Evolutionary conservation across 331 rosid genomes (phyloP), one percentile per base, ranked within the genome.

Genomic region (Rhamnella rubrinervis): DNA sequence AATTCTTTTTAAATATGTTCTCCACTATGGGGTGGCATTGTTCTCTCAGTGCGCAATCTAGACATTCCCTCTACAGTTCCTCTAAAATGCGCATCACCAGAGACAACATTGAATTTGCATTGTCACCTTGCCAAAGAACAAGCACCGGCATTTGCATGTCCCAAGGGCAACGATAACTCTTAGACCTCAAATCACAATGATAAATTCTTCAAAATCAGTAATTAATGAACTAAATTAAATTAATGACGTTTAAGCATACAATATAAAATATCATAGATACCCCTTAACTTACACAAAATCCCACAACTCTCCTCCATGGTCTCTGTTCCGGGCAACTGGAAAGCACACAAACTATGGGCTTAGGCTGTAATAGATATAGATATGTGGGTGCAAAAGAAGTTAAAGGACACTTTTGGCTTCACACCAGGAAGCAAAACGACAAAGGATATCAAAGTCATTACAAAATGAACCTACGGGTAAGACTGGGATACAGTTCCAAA

Each of bases 361-460:
- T 31, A 31, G 72, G 72, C 68, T 41, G 47, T 62, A 67, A 39
- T 13, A 55, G 70, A 47, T 16, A 72, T 15, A 18, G 38, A 13
- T 5, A 20, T n/a, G 40, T 61, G 67, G 78, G 75, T 73, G 66
- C 76, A 68, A 71, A 66, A 73, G 41, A 39, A 76, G 73, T 55
- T 20, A 57, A 76, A 74, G 82, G 84, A 81, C 77, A 71, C 69
- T 71, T 76, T 75, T 80, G 92, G 89, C 88, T 69, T 80, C 91
- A 80, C 63, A 58, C 81, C 57, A 84, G 88, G 88, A 71, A 76
- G 83, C 91, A 74, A 69, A 73, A 75, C 57, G 61, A 72, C 78
- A 66, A n/a, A 66, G 83, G 72, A 70, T 65, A 23, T 11, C 53
- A 35, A 47, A 21, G 89, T 75, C 82, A 84, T 79, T 83, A 77